These are phyloP conservation scores for Pleurotus cornucopiae DNA, from an alignment of 768 basidiomycete genomes.

Conservation along the genomic window DNA sequence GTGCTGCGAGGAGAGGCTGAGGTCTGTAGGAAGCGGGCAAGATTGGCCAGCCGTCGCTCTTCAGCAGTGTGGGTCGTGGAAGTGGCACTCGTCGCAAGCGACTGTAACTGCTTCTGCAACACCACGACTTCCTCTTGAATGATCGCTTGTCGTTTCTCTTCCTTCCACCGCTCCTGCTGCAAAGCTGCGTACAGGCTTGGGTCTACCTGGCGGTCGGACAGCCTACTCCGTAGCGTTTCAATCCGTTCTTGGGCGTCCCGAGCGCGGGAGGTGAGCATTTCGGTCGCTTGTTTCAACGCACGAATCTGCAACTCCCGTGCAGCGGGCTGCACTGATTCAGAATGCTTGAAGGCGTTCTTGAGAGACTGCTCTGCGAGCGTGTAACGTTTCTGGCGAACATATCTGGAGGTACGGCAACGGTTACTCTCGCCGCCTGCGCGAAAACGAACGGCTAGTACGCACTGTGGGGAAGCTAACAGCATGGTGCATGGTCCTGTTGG, in stretches of 20 bases:
- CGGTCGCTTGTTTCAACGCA: conserved; percentile 39
- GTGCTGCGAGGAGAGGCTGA: background rate
- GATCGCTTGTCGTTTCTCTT: conserved; percentile 37
- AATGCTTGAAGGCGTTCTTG: conserved; percentile 26
- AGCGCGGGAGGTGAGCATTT: conserved; percentile 38
- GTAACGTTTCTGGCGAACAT: conserved; percentile 33
- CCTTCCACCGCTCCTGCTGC: conserved; percentile 47
- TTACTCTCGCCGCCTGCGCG: background rate
- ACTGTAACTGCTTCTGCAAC: conserved; percentile 30
- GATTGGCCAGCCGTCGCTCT: background rate
- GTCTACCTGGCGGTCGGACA: conserved; percentile 22
- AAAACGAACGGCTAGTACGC: background rate
- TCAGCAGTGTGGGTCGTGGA: background rate
- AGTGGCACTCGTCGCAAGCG: conserved; percentile 12
- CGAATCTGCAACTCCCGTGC: conserved; percentile 43
- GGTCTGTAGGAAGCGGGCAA: background rate
- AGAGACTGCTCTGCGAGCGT: conserved; percentile 40
- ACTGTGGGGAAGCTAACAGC: background rate
- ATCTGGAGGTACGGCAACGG: background rate
- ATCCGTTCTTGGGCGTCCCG: conserved; percentile 37
- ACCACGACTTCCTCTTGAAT: conserved; percentile 31
- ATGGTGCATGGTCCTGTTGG: background rate
- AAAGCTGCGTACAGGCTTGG: conserved; percentile 31
- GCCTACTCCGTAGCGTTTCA: conserved; percentile 6
- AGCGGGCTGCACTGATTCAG: conserved; percentile 25